Evolutionary conservation across 1,139 yeast species (phyloP).

Genomic region (Saccharomyces hybrid): DNA sequence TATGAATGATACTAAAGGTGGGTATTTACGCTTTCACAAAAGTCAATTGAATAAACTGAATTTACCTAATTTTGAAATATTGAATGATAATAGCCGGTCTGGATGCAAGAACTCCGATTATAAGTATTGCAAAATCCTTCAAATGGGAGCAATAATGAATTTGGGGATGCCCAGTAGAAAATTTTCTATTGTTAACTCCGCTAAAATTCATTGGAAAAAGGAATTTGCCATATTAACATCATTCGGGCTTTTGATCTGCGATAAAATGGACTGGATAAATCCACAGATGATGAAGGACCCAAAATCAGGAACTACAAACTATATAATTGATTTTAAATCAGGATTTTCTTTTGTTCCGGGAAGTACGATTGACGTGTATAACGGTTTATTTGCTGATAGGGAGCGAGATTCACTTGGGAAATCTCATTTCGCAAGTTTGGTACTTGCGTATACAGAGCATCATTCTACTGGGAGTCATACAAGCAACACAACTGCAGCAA

Average conservation of each 20-base stretch:
- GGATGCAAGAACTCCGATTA: conserved; percentile 10
- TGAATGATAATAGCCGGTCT: conserved; percentile 9
- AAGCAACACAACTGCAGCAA: neutral
- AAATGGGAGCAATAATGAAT: conserved; percentile 26
- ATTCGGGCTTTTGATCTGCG: conserved; percentile 40
- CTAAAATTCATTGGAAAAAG: conserved; percentile 35
- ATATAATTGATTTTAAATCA: conserved; percentile 24
- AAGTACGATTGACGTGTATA: conserved; percentile 11
- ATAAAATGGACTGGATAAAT: conserved; percentile 28
- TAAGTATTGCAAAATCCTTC: conserved; percentile 25
- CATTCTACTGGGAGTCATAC: neutral
- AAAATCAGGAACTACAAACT: conserved; percentile 22
- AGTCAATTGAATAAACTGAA: conserved; percentile 14
- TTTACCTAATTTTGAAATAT: conserved; percentile 15
- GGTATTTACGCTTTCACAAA: conserved; percentile 22
- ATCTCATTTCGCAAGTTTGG: conserved; percentile 2
- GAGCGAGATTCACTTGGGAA: conserved; percentile 8
- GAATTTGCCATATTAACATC: conserved; percentile 40
- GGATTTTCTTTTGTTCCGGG: conserved; percentile 6
- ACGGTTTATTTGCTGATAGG: conserved; percentile 21
- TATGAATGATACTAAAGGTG: conserved; percentile 28
- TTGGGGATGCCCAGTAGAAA: conserved; percentile 15
- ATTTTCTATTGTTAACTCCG: conserved; percentile 26
- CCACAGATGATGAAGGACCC: conserved; percentile 22
- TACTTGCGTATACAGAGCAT: neutral